Base-by-base conservation (phyloP, 768 basidiomycete species). In the Tricholoma furcatifolium region DNA sequence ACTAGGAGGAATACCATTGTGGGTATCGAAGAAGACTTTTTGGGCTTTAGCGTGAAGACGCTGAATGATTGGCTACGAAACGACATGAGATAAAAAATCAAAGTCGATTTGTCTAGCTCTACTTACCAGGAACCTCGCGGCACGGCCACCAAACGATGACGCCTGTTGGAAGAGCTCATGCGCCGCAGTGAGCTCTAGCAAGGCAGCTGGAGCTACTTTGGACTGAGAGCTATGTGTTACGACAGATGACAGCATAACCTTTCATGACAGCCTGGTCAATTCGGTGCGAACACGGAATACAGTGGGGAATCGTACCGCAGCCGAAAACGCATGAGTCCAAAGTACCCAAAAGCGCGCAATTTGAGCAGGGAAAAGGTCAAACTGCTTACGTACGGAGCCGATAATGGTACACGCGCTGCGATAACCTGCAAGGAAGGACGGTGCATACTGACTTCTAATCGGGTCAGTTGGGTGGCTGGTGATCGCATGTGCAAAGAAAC, bases 231-330 rank as follows among this genome's bases (percentile, higher is more conserved):
- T 80, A 48, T 85, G 84, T 11, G 85, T 89, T 1, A 87, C 86
- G n/a, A 91, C 81, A 8, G 88, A 86, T 10, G 85, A 81, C 36
- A 91, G 64, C 81, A 91, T 85, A 23, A 90, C 82, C 88, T 90
- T n/a, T 32, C 6, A 43, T 7, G 11, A 27, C 6, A 34, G 24
- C 18, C 11, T 14, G 12, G 21, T 20, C 18, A 18, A 41, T 31
- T 31, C 18, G n/a, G 38, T 11, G 9, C 9, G 6, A 38, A n/a
- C 7, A 15, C 18, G 3, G 31, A 44, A 6, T 6, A 24, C 9
- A 57, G 21, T 43, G 40, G 11, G n/a, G 9, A 20, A 50, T 65
- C 80, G 48, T 58, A 86, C 85, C 55, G 84, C 69, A 18, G 83
- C 79, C 17, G 84, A 85, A 62, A 87, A 87, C 5, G 79, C 80